phyloP scores from a whole-genome alignment of 257 asterid genomes.

The Buddleja alternifolia region DNA sequence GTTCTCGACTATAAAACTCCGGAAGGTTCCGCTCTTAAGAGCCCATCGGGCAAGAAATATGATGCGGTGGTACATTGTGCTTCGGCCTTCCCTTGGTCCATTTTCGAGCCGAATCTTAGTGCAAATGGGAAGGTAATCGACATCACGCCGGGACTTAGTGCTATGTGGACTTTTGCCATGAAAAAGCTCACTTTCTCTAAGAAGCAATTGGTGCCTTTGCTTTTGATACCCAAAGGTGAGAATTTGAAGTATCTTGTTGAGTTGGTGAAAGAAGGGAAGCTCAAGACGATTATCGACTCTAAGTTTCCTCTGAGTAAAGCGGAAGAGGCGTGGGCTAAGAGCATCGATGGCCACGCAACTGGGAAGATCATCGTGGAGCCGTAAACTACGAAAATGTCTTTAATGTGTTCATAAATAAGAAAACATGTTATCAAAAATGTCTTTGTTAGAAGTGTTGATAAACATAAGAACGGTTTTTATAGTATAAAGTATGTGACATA shows the following conservation, averaged over 20 bases:
- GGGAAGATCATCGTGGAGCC: constrained; percentile 60
- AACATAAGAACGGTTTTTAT: no score
- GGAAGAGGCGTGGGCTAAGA: constrained; percentile 68
- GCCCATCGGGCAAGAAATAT: constrained; percentile 67
- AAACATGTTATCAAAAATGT: no score
- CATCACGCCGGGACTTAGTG: constrained; percentile 52
- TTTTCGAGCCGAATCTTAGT: constrained; percentile 57
- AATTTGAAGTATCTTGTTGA: constrained; percentile 45
- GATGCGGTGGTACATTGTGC: constrained; percentile 71
- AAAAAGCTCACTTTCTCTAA: constrained; percentile 56
- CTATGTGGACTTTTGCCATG: constrained; percentile 57
- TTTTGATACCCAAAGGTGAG: constrained; percentile 48
- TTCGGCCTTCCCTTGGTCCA: constrained; percentile 55
- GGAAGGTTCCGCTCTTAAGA: constrained; percentile 64
- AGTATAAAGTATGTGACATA: no score
- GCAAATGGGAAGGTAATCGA: constrained; percentile 55
- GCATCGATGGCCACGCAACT: constrained; percentile 66
- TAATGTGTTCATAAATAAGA: no score
- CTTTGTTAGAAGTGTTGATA: no score
- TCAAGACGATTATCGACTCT: constrained; percentile 51
- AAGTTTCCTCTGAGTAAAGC: constrained; percentile 56
- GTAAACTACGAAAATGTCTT: background rate
- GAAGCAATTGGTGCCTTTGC: constrained; percentile 54
- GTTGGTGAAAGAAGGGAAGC: constrained; percentile 60
- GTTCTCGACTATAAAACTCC: constrained; percentile 70